Evolutionary conservation across 2,329 filamentous ascomycete species (phyloP).

Genomic region (Aspergillus hortae): DNA sequence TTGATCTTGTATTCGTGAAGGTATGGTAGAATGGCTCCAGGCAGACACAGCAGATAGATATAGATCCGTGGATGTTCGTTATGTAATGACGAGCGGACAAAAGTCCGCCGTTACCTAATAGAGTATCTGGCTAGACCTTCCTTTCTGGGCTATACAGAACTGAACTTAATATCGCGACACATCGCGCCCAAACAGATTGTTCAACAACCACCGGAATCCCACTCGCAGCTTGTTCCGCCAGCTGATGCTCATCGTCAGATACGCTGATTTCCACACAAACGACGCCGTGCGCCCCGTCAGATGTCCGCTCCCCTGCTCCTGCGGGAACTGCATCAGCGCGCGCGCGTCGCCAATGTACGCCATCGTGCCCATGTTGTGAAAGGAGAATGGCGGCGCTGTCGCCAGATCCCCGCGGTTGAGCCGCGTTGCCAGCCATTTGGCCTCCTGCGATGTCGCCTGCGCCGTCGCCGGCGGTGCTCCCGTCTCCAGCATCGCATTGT

Average conservation of each 20-base stretch:
- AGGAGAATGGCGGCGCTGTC: conserved; percentile 45
- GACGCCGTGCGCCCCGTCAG: conserved; percentile 40
- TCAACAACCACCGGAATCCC: conserved; percentile 40
- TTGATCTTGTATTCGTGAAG: no score
- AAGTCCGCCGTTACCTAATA: no score
- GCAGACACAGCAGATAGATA: no score
- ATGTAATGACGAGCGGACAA: no score
- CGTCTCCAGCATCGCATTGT: conserved; percentile 53
- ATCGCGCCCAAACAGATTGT: conserved; percentile 43
- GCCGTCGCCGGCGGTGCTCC: conserved; percentile 55
- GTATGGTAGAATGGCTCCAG: no score
- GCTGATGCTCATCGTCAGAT: conserved; percentile 46
- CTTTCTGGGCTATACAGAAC: no score
- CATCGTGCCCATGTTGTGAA: conserved; percentile 56
- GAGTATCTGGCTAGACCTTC: no score
- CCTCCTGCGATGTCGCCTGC: conserved; percentile 58
- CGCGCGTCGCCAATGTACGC: conserved; percentile 58
- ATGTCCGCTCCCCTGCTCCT: conserved; percentile 22
- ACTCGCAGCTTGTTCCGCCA: conserved; percentile 45
- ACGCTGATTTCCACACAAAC: conserved; percentile 44
- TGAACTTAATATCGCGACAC: conserved; percentile 38
- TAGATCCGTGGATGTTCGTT: no score
- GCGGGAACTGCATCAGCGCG: conserved; percentile 53
- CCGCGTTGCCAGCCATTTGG: conserved; percentile 53
- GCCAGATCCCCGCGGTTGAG: conserved; percentile 49